phyloP scores from a whole-genome alignment of 495 filamentous ascomycete genomes.

The Podospora bellae-mahoneyi region DNA sequence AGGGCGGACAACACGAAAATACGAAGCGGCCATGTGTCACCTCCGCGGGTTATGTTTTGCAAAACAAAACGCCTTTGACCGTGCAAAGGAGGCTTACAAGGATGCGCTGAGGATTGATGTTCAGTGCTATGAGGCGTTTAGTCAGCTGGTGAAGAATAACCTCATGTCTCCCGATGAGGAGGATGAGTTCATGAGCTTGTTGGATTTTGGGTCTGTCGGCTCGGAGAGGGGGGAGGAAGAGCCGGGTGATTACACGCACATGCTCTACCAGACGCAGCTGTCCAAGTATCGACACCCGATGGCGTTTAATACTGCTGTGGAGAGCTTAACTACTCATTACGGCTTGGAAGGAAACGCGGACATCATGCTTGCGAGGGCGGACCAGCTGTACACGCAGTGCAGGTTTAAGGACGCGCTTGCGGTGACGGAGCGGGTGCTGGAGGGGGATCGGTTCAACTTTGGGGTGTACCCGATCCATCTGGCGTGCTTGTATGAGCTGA shows the following conservation, averaged over 20 bases:
- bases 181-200: constrained; percentile 82
- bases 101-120: constrained; percentile 95
- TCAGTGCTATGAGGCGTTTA: constrained; percentile 97
- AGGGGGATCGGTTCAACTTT: constrained; percentile 82
- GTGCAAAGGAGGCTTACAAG: constrained; percentile 97
- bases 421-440: constrained; percentile 78
- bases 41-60: constrained; percentile 90
- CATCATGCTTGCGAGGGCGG: constrained; percentile 85
- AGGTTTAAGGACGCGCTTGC: constrained; percentile 81
- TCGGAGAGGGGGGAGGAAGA: constrained; percentile 61
- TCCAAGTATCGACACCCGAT: constrained; percentile 91
- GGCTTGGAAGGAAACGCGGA: constrained; percentile 85
- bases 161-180: constrained; percentile 98
- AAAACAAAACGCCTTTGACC: constrained; percentile 95
- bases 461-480: constrained; percentile 85
- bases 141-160: constrained; percentile 94
- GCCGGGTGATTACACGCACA: constrained; percentile 87
- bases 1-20: constrained; percentile 67
- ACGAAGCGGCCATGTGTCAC: constrained; percentile 97
- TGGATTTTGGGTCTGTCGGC: constrained; percentile 68
- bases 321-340: constrained; percentile 89
- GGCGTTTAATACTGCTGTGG: constrained; percentile 79
- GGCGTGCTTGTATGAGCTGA: constrained; percentile 85
- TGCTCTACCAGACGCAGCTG: constrained; percentile 94
- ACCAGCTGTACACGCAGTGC: constrained; percentile 92